These are phyloP conservation scores for Malassezia pachydermatis DNA, from an alignment of 1,284 basidiomycete genomes.

Conservation along the genomic window DNA sequence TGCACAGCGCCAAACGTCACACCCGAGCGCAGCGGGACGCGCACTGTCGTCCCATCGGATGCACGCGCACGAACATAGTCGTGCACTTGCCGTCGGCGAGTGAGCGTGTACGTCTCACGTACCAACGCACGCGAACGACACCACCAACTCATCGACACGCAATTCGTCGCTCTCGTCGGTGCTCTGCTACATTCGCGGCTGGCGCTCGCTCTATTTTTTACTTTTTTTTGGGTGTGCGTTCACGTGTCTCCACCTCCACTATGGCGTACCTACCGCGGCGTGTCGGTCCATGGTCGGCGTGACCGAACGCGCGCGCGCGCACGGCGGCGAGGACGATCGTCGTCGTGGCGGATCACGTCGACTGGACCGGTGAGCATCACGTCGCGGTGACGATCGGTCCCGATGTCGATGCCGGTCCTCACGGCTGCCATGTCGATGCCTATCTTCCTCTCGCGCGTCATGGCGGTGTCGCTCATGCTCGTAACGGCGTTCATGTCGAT, in stretches of 20 bases:
- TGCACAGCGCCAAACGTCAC: slow-evolving; percentile 11
- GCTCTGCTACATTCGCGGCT: too few relatives aligned
- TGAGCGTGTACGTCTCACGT: background rate
- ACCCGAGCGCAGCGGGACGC: slow-evolving; percentile 16
- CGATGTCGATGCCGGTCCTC: background rate
- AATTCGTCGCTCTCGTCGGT: too few relatives aligned
- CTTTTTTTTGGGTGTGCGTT: too few relatives aligned
- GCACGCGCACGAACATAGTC: slow-evolving; percentile 15
- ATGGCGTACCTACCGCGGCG: slow-evolving; percentile 1
- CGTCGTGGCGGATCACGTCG: background rate
- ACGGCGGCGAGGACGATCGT: background rate
- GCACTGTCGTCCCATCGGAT: slow-evolving; percentile 4
- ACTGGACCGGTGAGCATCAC: background rate
- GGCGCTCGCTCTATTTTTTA: too few relatives aligned
- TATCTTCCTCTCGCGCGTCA: background rate
- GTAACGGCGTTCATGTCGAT: slow-evolving; percentile 1
- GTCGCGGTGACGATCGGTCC: background rate
- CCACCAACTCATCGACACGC: background rate
- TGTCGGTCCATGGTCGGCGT: slow-evolving; percentile 8
- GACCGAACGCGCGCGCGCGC: background rate
- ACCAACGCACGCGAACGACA: background rate
- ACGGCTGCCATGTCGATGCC: background rate
- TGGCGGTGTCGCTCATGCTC: background rate
- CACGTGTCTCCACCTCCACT: slow-evolving; percentile 5
- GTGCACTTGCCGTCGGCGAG: slow-evolving; percentile 3